phyloP scores from a whole-genome alignment of 2,329 filamentous ascomycete genomes.

The Pseudogymnoascus sp. region DNA sequence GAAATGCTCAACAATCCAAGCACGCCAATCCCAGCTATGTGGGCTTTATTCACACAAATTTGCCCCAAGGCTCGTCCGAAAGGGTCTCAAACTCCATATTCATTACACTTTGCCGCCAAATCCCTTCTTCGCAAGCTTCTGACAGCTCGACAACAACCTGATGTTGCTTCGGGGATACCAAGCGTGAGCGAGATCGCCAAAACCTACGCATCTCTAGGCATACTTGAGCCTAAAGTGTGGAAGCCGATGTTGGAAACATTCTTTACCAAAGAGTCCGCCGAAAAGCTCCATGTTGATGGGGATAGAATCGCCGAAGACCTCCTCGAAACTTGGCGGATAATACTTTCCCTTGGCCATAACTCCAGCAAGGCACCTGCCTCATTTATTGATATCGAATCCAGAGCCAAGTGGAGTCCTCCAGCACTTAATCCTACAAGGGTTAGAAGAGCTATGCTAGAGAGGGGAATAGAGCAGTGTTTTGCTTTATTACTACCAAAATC shows the following conservation, averaged over 20 bases:
- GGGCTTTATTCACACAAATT: constrained; percentile 31
- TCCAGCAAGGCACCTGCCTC: neutral
- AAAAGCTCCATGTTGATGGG: neutral
- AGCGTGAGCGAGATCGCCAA: constrained; percentile 25
- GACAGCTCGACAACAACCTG: constrained; percentile 20
- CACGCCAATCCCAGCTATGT: constrained; percentile 22
- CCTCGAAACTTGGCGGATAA: constrained; percentile 25
- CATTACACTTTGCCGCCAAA: constrained; percentile 18
- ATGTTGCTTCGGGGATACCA: constrained; percentile 23
- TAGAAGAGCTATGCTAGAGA: constrained; percentile 15
- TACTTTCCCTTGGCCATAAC: neutral
- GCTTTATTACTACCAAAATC: constrained; percentile 21
- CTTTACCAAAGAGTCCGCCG: neutral
- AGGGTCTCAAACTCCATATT: constrained; percentile 19
- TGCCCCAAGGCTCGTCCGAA: constrained; percentile 22
- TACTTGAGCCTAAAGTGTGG: constrained; percentile 26
- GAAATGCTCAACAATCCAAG: constrained; percentile 23
- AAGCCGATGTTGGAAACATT: constrained; percentile 22
- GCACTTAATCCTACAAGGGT: constrained; percentile 12
- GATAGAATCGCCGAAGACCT: constrained; percentile 21
- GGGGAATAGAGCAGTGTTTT: constrained; percentile 18
- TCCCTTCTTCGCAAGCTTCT: constrained; percentile 22
- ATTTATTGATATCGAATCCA: neutral
- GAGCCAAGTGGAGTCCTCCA: constrained; percentile 3
- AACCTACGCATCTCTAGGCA: constrained; percentile 23